A percentile compares a stretch with the other conserved stretches of the same genome.
These are phyloP conservation scores for Apiospora sp. DNA, from an alignment of 2,329 filamentous ascomycete genomes.

Conservation along the genomic window DNA sequence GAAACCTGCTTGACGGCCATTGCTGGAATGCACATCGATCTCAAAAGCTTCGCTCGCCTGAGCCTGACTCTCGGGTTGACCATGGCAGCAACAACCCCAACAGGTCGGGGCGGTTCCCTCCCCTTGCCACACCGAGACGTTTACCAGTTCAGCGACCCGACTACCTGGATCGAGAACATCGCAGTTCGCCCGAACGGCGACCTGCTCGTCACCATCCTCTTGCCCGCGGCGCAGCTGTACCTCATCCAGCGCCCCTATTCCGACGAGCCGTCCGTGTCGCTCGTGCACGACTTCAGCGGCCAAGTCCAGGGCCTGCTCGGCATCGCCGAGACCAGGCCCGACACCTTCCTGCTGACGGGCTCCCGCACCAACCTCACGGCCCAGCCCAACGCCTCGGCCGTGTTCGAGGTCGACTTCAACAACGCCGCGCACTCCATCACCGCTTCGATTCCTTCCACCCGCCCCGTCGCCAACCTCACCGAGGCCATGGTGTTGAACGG, in stretches of 20 bases:
- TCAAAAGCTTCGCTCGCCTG: not conserved
- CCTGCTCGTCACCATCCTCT: constrained; percentile 40
- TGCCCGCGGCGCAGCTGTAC: constrained; percentile 35
- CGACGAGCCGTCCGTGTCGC: constrained; percentile 30
- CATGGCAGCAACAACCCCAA: not conserved
- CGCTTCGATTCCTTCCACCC: constrained; percentile 4
- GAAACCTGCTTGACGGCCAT: not conserved
- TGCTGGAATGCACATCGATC: not conserved
- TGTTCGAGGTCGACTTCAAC: constrained; percentile 30
- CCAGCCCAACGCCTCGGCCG: constrained; percentile 24
- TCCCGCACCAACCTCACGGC: constrained; percentile 23
- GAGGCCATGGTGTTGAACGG: constrained; percentile 33
- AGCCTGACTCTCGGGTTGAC: not conserved
- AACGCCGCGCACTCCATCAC: not conserved
- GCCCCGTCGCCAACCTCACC: constrained; percentile 31
- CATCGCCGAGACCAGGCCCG: constrained; percentile 39
- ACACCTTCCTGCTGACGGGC: constrained; percentile 32
- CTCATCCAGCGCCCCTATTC: constrained; percentile 28
- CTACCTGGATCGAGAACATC: constrained; percentile 41
- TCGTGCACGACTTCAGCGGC: constrained; percentile 37
- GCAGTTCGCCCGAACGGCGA: constrained; percentile 39
- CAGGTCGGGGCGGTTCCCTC: not conserved
- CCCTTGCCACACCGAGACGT: constrained; percentile 14
- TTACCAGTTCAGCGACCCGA: constrained; percentile 27
- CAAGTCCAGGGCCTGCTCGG: constrained; percentile 35